phyloP scores from a whole-genome alignment of 768 basidiomycete species.

The Mycena vitilis region DNA sequence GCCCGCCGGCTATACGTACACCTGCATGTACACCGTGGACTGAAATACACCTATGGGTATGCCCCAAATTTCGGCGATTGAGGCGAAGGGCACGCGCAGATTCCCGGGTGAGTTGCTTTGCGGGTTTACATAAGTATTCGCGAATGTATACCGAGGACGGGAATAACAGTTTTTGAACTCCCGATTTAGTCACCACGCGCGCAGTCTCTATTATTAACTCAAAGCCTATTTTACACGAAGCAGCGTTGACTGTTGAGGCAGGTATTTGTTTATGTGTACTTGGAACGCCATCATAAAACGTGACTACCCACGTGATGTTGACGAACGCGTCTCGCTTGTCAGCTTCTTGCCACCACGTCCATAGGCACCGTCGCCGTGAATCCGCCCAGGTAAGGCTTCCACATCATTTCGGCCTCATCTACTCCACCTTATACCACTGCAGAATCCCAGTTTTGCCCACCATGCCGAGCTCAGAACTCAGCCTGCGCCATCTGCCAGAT shows the following conservation, averaged over 20 bases:
- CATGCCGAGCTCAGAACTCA: conserved; percentile 48
- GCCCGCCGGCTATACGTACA: neutral
- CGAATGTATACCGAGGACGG: no score
- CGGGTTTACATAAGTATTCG: neutral
- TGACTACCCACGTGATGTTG: conserved; percentile 21
- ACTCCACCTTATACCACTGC: neutral
- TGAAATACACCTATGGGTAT: neutral
- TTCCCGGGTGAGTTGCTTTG: neutral
- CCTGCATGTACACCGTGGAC: neutral
- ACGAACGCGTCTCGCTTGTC: conserved; percentile 19
- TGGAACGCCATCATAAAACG: neutral
- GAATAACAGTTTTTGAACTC: no score
- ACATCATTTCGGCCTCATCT: neutral
- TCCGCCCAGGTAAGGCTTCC: neutral
- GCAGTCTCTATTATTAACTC: no score
- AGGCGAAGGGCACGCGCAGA: neutral
- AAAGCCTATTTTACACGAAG: no score
- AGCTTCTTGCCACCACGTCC: neutral
- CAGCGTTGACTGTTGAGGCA: no score
- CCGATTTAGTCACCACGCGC: no score
- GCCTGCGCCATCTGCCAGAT: conserved; percentile 67
- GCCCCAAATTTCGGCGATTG: neutral
- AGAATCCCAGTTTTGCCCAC: neutral
- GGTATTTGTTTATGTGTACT: neutral
- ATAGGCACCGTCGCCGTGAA: neutral